phyloP scores from a whole-genome alignment of 495 filamentous ascomycete genomes.

The Talaromyces wortmannii region DNA sequence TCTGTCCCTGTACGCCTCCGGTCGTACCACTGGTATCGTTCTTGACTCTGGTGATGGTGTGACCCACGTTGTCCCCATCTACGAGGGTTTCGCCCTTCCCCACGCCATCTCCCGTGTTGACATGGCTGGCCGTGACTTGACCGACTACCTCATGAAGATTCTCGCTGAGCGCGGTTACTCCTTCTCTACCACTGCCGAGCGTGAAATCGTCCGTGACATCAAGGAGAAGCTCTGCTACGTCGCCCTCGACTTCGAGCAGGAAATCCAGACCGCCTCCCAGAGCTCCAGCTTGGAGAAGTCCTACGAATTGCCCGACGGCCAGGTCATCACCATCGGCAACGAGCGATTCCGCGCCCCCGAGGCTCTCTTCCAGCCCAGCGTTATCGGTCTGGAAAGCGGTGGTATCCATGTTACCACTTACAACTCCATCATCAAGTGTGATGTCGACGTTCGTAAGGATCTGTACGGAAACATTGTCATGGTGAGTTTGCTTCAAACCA shows the following conservation, averaged over 20 bases:
- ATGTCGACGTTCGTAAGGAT: conserved; percentile 99
- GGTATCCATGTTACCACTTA: conserved; percentile 99
- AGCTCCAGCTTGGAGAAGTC: conserved; percentile 98
- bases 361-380: conserved; percentile 98
- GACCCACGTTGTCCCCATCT: conserved; percentile 99
- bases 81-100: conserved; percentile 99
- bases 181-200: conserved; percentile 99
- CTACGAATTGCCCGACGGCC: conserved; percentile 98
- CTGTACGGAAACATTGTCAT: conserved; percentile 99
- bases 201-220: conserved; percentile 99
- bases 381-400: conserved; percentile 94
- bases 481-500: conserved; percentile 51
- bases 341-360: conserved; percentile 99
- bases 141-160: conserved; percentile 99
- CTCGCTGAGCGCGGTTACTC: conserved; percentile 97
- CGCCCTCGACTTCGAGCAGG: conserved; percentile 98
- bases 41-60: conserved; percentile 99
- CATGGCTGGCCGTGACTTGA: conserved; percentile 99
- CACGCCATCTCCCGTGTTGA: conserved; percentile 99
- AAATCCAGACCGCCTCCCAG: conserved; percentile 99
- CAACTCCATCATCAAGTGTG: conserved; percentile 99
- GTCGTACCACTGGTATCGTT: conserved; percentile 99
- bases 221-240: conserved; percentile 99
- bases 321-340: conserved; percentile 99
- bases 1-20: conserved; percentile 96